Evolutionary conservation across 345 rosid genomes (phyloP).

Genomic region (Boechera retrofracta): DNA sequence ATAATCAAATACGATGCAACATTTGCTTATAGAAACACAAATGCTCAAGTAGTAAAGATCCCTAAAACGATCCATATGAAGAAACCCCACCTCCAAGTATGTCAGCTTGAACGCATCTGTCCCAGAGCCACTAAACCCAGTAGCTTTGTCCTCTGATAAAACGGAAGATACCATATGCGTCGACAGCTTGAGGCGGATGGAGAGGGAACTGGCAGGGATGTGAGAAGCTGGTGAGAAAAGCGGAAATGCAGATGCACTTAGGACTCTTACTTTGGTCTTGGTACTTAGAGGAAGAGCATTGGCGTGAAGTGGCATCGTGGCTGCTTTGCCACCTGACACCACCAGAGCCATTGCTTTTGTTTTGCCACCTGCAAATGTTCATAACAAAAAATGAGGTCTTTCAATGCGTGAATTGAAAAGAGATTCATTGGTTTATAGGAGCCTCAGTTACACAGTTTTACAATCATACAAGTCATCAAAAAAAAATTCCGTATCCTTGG

Average conservation of each 20-base stretch:
- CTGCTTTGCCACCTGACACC: slow-evolving; percentile 35
- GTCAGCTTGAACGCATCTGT: slow-evolving; percentile 68
- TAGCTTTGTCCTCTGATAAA: slow-evolving; percentile 66
- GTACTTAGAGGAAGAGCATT: slow-evolving; percentile 38
- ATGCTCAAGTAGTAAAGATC: slow-evolving; percentile 13
- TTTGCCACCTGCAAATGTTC: slow-evolving; percentile 17
- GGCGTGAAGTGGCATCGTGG: slow-evolving; percentile 29
- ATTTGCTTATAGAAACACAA: slow-evolving; percentile 1
- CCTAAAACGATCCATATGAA: background rate
- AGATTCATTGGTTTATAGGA: background rate
- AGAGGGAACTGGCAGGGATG: slow-evolving; percentile 25
- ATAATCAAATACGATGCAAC: background rate
- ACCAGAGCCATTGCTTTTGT: slow-evolving; percentile 33
- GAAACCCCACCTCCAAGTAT: slow-evolving; percentile 73
- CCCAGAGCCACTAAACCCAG: slow-evolving; percentile 54
- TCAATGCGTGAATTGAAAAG: slow-evolving; percentile 13
- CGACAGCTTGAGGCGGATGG: slow-evolving; percentile 45
- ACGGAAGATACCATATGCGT: slow-evolving; percentile 55
- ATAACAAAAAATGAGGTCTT: background rate
- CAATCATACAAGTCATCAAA: background rate
- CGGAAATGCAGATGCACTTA: slow-evolving; percentile 27
- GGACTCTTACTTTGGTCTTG: slow-evolving; percentile 38
- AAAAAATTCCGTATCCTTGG: too few species aligned
- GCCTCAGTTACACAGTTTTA: background rate
- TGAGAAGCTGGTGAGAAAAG: slow-evolving; percentile 39